These are phyloP conservation scores for Aspergillus pseudoviridinutans DNA, from an alignment of 2,329 filamentous ascomycete genomes.

Conservation along the genomic window DNA sequence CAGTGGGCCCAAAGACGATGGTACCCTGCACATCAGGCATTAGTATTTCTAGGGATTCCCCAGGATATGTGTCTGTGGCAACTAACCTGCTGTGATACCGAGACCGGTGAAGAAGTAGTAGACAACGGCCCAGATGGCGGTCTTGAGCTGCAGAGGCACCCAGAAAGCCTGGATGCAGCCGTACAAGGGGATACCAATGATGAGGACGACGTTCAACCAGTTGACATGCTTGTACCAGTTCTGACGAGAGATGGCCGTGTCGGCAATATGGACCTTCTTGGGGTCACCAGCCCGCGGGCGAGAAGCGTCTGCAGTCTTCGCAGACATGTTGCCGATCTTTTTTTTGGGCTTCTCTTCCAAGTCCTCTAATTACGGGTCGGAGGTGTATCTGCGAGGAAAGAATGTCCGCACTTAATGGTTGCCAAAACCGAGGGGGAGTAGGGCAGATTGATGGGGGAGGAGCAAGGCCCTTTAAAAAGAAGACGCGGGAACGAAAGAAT, in stretches of 20 bases:
- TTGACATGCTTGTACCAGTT: constrained; percentile 94
- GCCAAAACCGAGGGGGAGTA: background rate
- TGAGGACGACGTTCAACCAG: constrained; percentile 84
- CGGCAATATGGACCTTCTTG: constrained; percentile 81
- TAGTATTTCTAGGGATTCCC: background rate
- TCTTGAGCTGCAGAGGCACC: constrained; percentile 70
- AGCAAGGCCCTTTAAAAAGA: background rate
- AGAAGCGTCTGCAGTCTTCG: constrained; percentile 29
- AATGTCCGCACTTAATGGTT: background rate
- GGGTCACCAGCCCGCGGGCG: constrained; percentile 36
- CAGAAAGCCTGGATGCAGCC: constrained; percentile 73
- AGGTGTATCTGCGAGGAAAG: background rate
- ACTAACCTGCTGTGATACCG: constrained; percentile 71
- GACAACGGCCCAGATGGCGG: constrained; percentile 65
- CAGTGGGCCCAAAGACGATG: constrained; percentile 84
- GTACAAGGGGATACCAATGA: constrained; percentile 69
- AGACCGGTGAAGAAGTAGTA: constrained; percentile 84
- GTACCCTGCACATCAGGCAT: constrained; percentile 51
- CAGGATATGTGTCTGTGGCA: background rate
- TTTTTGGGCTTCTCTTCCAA: background rate
- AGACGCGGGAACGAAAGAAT: constrained; percentile 2
- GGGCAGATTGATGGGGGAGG: background rate
- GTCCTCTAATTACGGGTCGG: constrained; percentile 1
- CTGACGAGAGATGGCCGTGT: constrained; percentile 70
- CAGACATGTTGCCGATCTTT: constrained; percentile 29